Evolutionary conservation across 352 stramenopile genomes (phyloP).

Genomic region (Pythium oligandrum): DNA sequence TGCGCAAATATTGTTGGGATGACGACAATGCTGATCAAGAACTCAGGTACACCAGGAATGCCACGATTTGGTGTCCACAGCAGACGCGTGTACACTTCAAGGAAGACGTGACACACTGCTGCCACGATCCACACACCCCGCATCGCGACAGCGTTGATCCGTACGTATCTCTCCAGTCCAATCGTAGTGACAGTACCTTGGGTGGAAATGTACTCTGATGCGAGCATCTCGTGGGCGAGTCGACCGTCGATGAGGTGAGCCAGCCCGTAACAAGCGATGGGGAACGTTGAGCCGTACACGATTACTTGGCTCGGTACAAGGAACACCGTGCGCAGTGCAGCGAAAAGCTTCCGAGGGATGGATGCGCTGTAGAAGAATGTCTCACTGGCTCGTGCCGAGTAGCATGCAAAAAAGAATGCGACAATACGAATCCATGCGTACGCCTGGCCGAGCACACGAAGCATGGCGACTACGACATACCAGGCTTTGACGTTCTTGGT

Average conservation of each 20-base stretch:
- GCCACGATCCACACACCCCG: slow-evolving; percentile 25
- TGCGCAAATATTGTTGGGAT: slow-evolving; percentile 13
- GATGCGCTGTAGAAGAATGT: neutral
- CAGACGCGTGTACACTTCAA: slow-evolving; percentile 4
- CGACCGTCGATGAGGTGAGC: slow-evolving; percentile 26
- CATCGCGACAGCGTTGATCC: slow-evolving; percentile 23
- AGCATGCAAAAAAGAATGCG: slow-evolving; percentile 1
- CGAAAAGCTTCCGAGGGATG: neutral
- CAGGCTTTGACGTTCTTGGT: slow-evolving; percentile 6
- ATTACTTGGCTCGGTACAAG: slow-evolving; percentile 27
- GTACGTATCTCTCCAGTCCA: slow-evolving; percentile 9
- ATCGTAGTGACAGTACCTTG: slow-evolving; percentile 10
- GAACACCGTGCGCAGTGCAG: slow-evolving; percentile 13
- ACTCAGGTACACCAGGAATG: slow-evolving; percentile 18
- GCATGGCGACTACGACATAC: slow-evolving; percentile 1
- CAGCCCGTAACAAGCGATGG: slow-evolving; percentile 25
- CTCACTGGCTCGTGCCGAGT: neutral
- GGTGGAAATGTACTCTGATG: slow-evolving; percentile 11
- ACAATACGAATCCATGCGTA: slow-evolving; percentile 11
- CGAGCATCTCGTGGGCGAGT: slow-evolving; percentile 18
- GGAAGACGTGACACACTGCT: slow-evolving; percentile 8
- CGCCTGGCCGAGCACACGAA: slow-evolving; percentile 8
- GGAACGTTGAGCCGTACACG: slow-evolving; percentile 28
- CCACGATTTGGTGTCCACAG: slow-evolving; percentile 12
- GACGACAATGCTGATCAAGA: slow-evolving; percentile 18